Evolutionary conservation across 2,329 filamentous ascomycete species (phyloP).

Genomic region (Uncinocarpus reesii): DNA sequence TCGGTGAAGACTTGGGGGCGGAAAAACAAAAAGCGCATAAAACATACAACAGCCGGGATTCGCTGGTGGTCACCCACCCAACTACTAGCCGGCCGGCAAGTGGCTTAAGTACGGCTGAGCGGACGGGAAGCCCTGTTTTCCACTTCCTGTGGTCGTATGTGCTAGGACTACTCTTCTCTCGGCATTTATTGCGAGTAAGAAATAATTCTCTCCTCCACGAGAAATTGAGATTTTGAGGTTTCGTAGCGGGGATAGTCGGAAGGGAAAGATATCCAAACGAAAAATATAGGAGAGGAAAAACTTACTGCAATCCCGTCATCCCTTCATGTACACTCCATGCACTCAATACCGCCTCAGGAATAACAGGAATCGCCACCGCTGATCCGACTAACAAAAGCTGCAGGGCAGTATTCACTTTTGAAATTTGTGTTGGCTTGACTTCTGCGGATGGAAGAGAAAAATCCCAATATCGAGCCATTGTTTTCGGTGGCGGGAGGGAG

Average conservation of each 20-base stretch:
- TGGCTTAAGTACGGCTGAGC: conserved; percentile 42
- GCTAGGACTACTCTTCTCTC: background rate
- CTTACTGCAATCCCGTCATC: conserved; percentile 40
- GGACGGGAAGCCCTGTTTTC: conserved; percentile 42
- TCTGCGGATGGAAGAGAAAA: conserved; percentile 62
- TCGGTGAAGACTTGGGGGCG: conserved; percentile 4
- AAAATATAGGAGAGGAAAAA: conserved; percentile 13
- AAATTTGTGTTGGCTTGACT: conserved; percentile 37
- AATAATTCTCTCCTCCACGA: background rate
- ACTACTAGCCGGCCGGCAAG: conserved; percentile 41
- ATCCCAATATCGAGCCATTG: conserved; percentile 88
- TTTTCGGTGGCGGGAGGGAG: conserved; percentile 85
- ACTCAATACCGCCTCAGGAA: conserved; percentile 48
- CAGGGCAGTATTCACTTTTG: conserved; percentile 75
- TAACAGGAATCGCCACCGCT: conserved; percentile 68
- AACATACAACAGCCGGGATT: conserved; percentile 40
- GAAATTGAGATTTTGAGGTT: background rate
- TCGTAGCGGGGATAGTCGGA: no score
- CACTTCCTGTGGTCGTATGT: conserved; percentile 41
- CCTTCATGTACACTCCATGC: conserved; percentile 53
- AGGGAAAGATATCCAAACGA: background rate
- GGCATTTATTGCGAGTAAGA: conserved; percentile 16
- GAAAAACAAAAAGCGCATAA: conserved; percentile 8
- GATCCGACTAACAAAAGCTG: conserved; percentile 79
- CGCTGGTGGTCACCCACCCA: conserved; percentile 41